A percentile compares a stretch with the other conserved stretches of the same genome.
These are phyloP conservation scores for Ochetophila trinervis DNA, from an alignment of 306 rosid genomes.

Conservation along the genomic window DNA sequence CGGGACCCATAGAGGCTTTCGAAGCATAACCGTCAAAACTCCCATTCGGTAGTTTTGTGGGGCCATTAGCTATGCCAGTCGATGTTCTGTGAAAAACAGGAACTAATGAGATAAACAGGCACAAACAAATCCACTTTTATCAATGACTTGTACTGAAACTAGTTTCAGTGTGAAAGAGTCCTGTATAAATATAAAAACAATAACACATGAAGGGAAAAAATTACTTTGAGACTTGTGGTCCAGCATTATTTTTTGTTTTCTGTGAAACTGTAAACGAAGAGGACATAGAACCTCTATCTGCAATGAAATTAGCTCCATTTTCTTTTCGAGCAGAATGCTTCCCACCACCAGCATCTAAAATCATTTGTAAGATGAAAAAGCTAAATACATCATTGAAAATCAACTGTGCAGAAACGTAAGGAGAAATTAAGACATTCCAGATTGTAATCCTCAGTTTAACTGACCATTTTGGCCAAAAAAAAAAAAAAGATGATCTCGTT, in stretches of 20 bases:
- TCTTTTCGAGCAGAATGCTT: conserved; percentile 54
- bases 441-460: no score
- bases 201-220: not conserved
- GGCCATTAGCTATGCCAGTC: conserved; percentile 39
- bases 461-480: not conserved
- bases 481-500: not conserved
- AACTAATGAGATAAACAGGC: not conserved
- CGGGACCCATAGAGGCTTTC: conserved; percentile 31
- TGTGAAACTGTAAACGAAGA: conserved; percentile 34
- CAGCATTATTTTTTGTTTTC: conserved; percentile 39
- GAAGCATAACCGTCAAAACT: conserved; percentile 29
- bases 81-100: conserved; percentile 33
- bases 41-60: conserved; percentile 51
- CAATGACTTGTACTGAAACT: not conserved
- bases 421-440: not conserved
- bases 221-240: conserved; percentile 48
- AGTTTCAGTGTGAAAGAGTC: not conserved
- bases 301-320: conserved; percentile 45
- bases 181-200: conserved; percentile 4
- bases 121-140: not conserved
- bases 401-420: not conserved
- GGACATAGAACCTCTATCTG: conserved; percentile 41
- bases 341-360: conserved; percentile 54
- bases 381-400: conserved; percentile 5
- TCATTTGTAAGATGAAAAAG: conserved; percentile 20